phyloP scores from a whole-genome alignment of 495 filamentous ascomycete species.

The Neurospora cerealis region DNA sequence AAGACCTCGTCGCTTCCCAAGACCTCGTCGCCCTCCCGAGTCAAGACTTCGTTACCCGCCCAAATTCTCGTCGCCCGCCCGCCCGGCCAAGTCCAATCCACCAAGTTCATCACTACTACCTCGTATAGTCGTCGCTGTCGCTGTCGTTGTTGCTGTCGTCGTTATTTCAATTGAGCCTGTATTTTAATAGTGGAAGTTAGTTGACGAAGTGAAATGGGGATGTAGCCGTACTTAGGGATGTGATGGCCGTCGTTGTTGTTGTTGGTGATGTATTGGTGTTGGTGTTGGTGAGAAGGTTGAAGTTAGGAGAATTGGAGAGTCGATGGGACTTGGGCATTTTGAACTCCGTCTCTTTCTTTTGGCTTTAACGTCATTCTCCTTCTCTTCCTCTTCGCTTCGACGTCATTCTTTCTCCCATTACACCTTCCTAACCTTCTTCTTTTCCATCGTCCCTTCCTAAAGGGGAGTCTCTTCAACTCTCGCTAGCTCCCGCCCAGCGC shows the following conservation, averaged over 20 bases:
- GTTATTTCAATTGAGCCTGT: not conserved
- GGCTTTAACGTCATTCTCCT: no score
- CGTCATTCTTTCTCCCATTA: not conserved
- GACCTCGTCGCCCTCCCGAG: no score
- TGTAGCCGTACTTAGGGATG: not conserved
- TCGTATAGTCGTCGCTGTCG: not conserved
- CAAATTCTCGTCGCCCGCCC: not conserved
- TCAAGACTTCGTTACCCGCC: not conserved
- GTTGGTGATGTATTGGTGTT: not conserved
- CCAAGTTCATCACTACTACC: not conserved
- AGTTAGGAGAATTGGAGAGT: not conserved
- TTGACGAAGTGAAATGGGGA: not conserved
- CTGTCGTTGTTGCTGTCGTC: not conserved
- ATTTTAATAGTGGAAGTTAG: not conserved
- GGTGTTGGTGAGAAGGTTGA: not conserved
- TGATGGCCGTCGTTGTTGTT: not conserved
- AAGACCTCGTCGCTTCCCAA: not conserved
- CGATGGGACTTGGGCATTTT: not conserved
- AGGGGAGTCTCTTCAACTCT: not conserved
- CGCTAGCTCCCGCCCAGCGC: not conserved
- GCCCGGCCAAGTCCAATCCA: not conserved
- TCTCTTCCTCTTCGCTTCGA: no score
- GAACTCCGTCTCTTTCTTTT: not conserved
- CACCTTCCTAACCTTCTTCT: not conserved
- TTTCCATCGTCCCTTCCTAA: not conserved